Percentiles rank a stretch among this genome's conserved stretches.
Conservation (phyloP, 441 rosid species). For the Capsella rubella region DNA sequence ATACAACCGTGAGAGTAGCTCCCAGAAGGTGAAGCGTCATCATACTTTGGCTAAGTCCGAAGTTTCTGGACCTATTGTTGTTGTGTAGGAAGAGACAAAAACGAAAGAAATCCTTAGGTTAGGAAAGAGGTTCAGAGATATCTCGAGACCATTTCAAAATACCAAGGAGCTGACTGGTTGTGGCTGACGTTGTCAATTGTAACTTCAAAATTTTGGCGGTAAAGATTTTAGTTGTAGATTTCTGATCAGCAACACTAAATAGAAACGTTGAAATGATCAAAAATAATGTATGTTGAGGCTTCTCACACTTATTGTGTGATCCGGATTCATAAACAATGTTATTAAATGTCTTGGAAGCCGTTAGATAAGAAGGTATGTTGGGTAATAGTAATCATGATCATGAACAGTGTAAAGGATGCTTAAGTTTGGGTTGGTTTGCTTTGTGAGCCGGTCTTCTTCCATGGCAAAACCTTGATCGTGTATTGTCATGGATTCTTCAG, state of each 20-base stretch:
- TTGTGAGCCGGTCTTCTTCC: no score
- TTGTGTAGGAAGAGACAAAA: slow-evolving; percentile 22
- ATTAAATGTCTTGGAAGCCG: not conserved
- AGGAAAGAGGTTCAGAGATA: slow-evolving; percentile 39
- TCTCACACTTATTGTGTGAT: not conserved
- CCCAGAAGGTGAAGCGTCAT: slow-evolving; percentile 39
- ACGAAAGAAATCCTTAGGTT: slow-evolving; percentile 27
- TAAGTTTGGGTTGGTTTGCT: no score
- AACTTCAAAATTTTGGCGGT: not conserved
- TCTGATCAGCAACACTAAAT: not conserved
- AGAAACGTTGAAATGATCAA: not conserved
- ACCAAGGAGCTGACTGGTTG: not conserved
- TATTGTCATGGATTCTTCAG: no score
- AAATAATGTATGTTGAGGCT: not conserved
- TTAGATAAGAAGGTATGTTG: not conserved
- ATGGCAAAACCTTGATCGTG: no score
- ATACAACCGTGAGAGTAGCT: slow-evolving; percentile 26
- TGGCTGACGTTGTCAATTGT: not conserved
- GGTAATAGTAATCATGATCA: slow-evolving; percentile 14
- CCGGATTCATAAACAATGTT: not conserved
- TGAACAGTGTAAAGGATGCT: no score
- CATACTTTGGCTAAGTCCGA: slow-evolving; percentile 13
- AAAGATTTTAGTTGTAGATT: not conserved
- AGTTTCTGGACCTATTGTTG: slow-evolving; percentile 31
- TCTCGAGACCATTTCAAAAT: slow-evolving; percentile 50